These are phyloP conservation scores for Theileria luwenshuni DNA, from an alignment of 169 alveolate genomes.

Conservation along the genomic window DNA sequence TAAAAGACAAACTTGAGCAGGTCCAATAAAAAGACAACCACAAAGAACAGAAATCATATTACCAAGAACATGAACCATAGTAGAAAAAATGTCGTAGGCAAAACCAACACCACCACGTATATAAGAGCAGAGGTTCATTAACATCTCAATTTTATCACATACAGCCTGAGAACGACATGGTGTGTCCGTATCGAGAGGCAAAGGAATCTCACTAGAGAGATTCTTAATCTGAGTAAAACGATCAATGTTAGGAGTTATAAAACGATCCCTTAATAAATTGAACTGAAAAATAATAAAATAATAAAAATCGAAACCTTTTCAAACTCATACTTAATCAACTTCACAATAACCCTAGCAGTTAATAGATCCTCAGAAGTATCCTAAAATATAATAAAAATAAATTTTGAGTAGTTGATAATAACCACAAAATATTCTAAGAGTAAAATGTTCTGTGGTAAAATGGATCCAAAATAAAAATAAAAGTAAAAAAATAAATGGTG, in stretches of 20 bases:
- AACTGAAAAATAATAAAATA: conserved; percentile 33
- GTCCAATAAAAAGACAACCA: conserved; percentile 85
- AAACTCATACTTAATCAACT: conserved; percentile 58
- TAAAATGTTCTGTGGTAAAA: too few relatives aligned
- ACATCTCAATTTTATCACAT: conserved; percentile 61
- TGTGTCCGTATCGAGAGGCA: conserved; percentile 15
- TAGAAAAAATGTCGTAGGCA: conserved; percentile 77
- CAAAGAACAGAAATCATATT: conserved; percentile 82
- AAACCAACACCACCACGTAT: conserved; percentile 74
- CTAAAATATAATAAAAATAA: conserved; percentile 1
- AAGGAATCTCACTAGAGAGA: conserved; percentile 18
- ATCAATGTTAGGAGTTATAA: conserved; percentile 52
- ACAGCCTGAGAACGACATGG: conserved; percentile 56
- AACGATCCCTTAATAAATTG: conserved; percentile 63
- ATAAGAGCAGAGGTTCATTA: conserved; percentile 74
- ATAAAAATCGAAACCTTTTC: conserved; percentile 18
- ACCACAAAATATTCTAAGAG: too few relatives aligned
- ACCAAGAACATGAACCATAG: conserved; percentile 82
- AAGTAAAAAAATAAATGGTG: conserved; percentile 5
- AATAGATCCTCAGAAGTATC: conserved; percentile 7
- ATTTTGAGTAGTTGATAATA: too few relatives aligned
- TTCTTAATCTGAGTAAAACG: conserved; percentile 52
- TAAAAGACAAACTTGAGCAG: conserved; percentile 81
- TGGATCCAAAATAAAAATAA: background rate
- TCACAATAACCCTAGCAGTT: conserved; percentile 36